Conservation (phyloP, 139 green algal genomes). For the Astrephomene gubernaculifera region DNA sequence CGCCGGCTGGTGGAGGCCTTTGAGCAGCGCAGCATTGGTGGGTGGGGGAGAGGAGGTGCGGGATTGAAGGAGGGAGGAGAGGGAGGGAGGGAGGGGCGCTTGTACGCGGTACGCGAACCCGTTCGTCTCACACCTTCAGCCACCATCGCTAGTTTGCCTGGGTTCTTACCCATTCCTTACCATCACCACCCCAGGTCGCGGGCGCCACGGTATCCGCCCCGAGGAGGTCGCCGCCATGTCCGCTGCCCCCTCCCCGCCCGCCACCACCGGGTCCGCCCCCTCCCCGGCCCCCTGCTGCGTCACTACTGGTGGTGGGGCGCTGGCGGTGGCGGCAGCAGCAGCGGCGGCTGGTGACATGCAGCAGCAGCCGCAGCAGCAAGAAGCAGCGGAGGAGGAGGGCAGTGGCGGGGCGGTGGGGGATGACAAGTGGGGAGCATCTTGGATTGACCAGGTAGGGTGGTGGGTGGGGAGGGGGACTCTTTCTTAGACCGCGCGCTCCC, state of each 20-base stretch:
- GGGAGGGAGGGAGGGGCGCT: not conserved
- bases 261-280: no score
- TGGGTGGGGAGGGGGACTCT: no score
- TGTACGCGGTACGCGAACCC: not conserved
- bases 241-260: no score
- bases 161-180: not conserved
- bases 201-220: not conserved
- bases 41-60: no score
- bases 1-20: slow-evolving; percentile 30
- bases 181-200: not conserved
- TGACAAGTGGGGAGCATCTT: slow-evolving; percentile 45
- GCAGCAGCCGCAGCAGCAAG: not conserved
- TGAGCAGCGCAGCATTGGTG: slow-evolving; percentile 32
- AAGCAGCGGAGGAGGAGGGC: not conserved
- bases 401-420: not conserved
- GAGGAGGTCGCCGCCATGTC: not conserved
- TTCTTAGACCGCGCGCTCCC: no score
- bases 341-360: not conserved
- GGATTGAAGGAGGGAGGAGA: not conserved
- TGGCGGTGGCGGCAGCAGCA: not conserved
- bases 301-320: no score
- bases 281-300: no score
- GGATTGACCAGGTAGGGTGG: slow-evolving; percentile 40
- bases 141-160: no score
- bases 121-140: no score